A percentile compares a stretch with the other conserved stretches of the same genome.
Conservation (phyloP, 345 rosid genomes). For the Camelina laxa region DNA sequence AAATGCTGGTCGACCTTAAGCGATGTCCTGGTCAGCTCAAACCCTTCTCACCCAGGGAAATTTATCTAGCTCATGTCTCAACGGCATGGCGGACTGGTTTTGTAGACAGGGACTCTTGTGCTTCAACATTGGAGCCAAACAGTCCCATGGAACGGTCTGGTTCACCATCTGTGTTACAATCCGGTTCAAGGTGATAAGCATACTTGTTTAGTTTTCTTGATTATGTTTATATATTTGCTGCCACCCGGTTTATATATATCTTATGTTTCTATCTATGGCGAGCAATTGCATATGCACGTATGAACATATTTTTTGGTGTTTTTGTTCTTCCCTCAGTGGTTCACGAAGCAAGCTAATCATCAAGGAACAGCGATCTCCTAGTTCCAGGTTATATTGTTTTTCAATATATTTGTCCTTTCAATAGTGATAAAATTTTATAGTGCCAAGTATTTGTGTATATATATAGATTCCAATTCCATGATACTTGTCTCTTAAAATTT, state of each 20-base stretch:
- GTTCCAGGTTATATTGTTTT: constrained; percentile 63
- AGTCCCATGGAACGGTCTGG: constrained; percentile 61
- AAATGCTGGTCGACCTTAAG: constrained; percentile 81
- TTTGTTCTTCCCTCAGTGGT: constrained; percentile 46
- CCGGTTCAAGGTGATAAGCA: constrained; percentile 5
- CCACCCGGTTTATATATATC: neutral
- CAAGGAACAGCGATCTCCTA: constrained; percentile 70
- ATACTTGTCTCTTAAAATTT: neutral
- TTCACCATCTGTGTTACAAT: neutral
- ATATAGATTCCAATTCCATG: neutral
- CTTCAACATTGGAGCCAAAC: constrained; percentile 75
- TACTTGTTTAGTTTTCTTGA: neutral
- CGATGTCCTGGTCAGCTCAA: constrained; percentile 75
- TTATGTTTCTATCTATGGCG: neutral
- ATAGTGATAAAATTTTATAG: neutral
- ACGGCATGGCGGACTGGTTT: constrained; percentile 44
- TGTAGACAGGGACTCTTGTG: constrained; percentile 60
- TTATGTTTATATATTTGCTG: constrained; percentile 4
- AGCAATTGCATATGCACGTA: neutral
- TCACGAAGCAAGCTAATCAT: constrained; percentile 80
- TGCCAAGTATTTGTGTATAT: neutral
- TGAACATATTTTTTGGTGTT: neutral
- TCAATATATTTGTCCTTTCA: neutral
- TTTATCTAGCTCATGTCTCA: constrained; percentile 67
- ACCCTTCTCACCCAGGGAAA: constrained; percentile 61